Percentiles rank a stretch among this genome's conserved stretches.
phyloP scores from a whole-genome alignment of 2,329 filamentous ascomycete species.

The Rutstroemia sp. region DNA sequence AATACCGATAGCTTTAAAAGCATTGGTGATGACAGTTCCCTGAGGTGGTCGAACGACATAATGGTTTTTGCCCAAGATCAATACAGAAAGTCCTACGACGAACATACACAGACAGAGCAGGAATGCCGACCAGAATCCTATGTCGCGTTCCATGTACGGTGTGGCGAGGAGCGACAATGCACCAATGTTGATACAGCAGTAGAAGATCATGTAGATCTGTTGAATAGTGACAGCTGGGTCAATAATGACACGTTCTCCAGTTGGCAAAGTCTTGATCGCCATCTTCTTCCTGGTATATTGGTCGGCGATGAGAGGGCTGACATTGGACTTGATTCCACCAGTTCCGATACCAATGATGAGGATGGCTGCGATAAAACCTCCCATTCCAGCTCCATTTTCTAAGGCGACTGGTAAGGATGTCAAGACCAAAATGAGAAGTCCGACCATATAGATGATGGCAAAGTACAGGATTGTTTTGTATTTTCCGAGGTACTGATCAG shows the following conservation, averaged over 20 bases:
- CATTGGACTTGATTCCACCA: conserved; percentile 57
- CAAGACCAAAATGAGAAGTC: conserved; percentile 44
- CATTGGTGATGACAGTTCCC: conserved; percentile 57
- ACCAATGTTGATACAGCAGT: conserved; percentile 62
- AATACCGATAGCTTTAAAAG: conserved; percentile 55
- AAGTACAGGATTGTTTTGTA: conserved; percentile 53
- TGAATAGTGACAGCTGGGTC: conserved; percentile 51
- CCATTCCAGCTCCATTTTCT: conserved; percentile 36
- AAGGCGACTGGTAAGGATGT: conserved; percentile 44
- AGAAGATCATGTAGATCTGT: conserved; percentile 43
- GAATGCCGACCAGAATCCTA: conserved; percentile 42
- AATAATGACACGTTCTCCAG: conserved; percentile 51
- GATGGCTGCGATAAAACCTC: conserved; percentile 44
- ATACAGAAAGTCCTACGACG: conserved; percentile 42
- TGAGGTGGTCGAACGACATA: conserved; percentile 49
- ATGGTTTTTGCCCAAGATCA: conserved; percentile 45
- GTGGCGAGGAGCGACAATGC: conserved; percentile 39
- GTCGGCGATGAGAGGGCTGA: conserved; percentile 55
- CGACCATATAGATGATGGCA: conserved; percentile 40
- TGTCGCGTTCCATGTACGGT: conserved; percentile 36
- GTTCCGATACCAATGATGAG: conserved; percentile 39
- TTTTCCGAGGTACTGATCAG: conserved; percentile 50
- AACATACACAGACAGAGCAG: conserved; percentile 43
- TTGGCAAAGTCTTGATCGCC: conserved; percentile 39
- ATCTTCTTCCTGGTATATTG: conserved; percentile 40